Percentiles rank a stretch among this genome's conserved stretches.
These are phyloP conservation scores for Jatropha podagrica DNA, from an alignment of 441 rosid genomes.

Conservation along the genomic window DNA sequence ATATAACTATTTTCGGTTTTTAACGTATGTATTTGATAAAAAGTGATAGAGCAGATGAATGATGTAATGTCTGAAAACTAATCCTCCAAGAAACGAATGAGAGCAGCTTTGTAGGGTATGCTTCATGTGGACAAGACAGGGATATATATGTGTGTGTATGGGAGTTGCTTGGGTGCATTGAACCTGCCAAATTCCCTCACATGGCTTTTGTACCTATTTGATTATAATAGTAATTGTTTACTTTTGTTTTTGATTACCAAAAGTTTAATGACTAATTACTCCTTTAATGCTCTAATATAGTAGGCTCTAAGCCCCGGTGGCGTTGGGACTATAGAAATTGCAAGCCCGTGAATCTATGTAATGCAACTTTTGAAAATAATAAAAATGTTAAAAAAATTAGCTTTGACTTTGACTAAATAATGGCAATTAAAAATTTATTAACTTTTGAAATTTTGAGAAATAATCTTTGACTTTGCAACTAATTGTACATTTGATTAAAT, in stretches of 20 bases:
- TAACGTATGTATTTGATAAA: no score
- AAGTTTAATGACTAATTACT: not conserved
- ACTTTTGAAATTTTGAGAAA: no score
- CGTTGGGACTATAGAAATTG: not conserved
- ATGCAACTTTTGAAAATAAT: no score
- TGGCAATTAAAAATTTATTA: not conserved
- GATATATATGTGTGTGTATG: not conserved
- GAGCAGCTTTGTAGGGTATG: slow-evolving; percentile 22
- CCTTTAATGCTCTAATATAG: no score
- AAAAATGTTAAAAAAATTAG: no score
- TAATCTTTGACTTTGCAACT: no score
- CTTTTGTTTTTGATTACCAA: not conserved
- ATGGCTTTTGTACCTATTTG: slow-evolving; percentile 24
- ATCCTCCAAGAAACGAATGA: slow-evolving; percentile 7
- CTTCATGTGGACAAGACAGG: slow-evolving; percentile 27
- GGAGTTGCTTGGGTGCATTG: slow-evolving; percentile 26
- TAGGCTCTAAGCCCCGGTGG: no score
- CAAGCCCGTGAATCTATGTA: not conserved
- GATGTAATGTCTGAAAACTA: not conserved
- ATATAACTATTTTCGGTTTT: no score
- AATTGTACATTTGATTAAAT: no score
- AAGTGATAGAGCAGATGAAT: not conserved
- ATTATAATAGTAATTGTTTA: not conserved
- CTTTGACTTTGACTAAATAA: not conserved
- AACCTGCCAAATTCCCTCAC: slow-evolving; percentile 29